Evolutionary conservation across 768 basidiomycete species (phyloP).

Genomic region (Hypholoma fasciculare): DNA sequence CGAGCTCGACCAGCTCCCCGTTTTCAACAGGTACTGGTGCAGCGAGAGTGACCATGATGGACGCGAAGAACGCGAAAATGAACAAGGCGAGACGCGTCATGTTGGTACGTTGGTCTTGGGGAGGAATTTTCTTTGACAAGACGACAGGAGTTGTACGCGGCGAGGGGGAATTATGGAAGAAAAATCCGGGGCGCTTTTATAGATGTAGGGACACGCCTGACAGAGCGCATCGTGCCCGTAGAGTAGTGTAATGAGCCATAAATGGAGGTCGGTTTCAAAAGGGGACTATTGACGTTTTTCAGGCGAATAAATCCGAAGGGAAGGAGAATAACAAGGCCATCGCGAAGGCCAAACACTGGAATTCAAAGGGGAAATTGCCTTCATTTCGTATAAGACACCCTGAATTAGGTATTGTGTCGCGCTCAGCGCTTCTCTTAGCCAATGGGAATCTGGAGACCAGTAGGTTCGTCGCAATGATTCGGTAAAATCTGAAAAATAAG

Average conservation of each 20-base stretch:
- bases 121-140: constrained; percentile 1
- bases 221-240: constrained; percentile 21
- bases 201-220: constrained; percentile 12
- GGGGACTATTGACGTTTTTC: constrained; percentile 1
- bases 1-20: constrained; percentile 32
- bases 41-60: constrained; percentile 42
- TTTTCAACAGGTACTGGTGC: constrained; percentile 42
- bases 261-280: constrained; percentile 6
- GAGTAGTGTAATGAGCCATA: constrained; percentile 11
- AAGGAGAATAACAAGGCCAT: background rate
- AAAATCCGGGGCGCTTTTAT: constrained; percentile 20
- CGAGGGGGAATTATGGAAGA: constrained; percentile 7
- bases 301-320: constrained; percentile 8
- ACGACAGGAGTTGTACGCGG: constrained; percentile 8
- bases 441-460: background rate
- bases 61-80: constrained; percentile 40
- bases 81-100: constrained; percentile 42
- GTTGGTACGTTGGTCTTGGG: background rate
- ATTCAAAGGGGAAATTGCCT: background rate
- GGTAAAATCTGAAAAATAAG: background rate
- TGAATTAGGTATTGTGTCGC: background rate
- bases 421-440: background rate
- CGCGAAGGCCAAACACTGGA: background rate
- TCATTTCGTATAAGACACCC: background rate
- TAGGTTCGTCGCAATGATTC: background rate